These are phyloP conservation scores for Hydrangea macrophylla DNA, from an alignment of 148 eudicot genomes.

Conservation along the genomic window DNA sequence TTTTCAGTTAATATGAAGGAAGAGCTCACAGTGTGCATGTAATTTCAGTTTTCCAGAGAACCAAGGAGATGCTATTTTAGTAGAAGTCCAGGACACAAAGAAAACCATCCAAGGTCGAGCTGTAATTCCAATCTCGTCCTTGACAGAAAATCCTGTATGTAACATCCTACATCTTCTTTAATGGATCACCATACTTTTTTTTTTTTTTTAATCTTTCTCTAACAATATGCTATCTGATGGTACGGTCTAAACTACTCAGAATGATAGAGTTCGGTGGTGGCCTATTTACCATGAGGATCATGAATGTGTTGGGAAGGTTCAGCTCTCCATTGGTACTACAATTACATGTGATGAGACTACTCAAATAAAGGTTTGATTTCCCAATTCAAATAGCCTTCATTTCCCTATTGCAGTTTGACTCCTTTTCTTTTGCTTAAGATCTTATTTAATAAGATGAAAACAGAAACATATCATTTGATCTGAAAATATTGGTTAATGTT, in stretches of 20 bases:
- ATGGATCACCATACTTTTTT: not conserved
- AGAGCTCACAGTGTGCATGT: slow-evolving; percentile 10
- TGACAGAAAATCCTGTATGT: slow-evolving; percentile 69
- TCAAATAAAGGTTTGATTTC: slow-evolving; percentile 53
- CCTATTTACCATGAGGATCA: slow-evolving; percentile 63
- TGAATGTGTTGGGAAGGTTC: slow-evolving; percentile 81
- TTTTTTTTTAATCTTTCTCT: not conserved
- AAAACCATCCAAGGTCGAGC: slow-evolving; percentile 65
- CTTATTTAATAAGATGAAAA: not conserved
- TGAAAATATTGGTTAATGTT: not conserved
- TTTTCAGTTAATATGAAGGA: not conserved
- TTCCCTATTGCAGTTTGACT: not conserved
- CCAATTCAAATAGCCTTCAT: not conserved
- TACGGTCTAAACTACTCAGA: slow-evolving; percentile 31
- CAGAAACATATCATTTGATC: not conserved
- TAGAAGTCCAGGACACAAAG: slow-evolving; percentile 64
- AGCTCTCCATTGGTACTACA: slow-evolving; percentile 52
- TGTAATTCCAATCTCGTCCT: slow-evolving; percentile 53
- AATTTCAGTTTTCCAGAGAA: slow-evolving; percentile 75
- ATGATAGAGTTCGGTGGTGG: slow-evolving; percentile 75
- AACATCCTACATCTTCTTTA: slow-evolving; percentile 1
- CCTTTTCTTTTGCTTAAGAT: not conserved
- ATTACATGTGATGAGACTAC: slow-evolving; percentile 56
- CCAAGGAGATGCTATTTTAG: slow-evolving; percentile 65
- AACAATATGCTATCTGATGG: slow-evolving; percentile 1